phyloP scores from a whole-genome alignment of 2,329 filamentous ascomycete genomes.

The Phoma sp. region DNA sequence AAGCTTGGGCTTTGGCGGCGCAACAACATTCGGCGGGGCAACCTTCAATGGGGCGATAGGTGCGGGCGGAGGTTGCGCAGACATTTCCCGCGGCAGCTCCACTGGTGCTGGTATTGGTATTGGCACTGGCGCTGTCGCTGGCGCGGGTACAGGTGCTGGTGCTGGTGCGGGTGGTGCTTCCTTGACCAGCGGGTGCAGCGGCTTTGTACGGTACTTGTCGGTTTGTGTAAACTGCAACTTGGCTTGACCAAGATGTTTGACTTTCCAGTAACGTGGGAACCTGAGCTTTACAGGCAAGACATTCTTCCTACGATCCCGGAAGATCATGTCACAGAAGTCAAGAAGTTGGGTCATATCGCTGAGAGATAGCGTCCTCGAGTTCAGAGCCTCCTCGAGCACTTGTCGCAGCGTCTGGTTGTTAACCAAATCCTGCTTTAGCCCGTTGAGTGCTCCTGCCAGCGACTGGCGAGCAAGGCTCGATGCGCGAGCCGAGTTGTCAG shows the following conservation, averaged over 20 bases:
- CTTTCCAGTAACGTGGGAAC: conserved; percentile 65
- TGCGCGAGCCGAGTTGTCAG: conserved; percentile 51
- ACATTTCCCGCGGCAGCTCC: background rate
- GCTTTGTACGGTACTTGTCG: conserved; percentile 29
- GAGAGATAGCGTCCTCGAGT: conserved; percentile 57
- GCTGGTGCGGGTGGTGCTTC: conserved; percentile 18
- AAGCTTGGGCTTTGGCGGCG: conserved; percentile 25
- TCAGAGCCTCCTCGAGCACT: conserved; percentile 64
- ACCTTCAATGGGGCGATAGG: background rate
- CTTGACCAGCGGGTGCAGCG: conserved; percentile 19
- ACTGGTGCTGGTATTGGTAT: conserved; percentile 2
- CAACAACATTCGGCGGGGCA: background rate
- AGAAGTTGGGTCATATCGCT: conserved; percentile 64
- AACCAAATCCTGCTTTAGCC: conserved; percentile 62
- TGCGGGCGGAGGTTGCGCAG: conserved; percentile 1
- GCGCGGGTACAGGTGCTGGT: background rate
- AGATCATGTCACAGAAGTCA: conserved; percentile 65
- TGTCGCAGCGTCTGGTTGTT: conserved; percentile 59
- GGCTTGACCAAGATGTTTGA: conserved; percentile 60
- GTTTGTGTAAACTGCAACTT: conserved; percentile 41
- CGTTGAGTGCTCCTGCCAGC: conserved; percentile 65
- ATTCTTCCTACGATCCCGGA: conserved; percentile 56
- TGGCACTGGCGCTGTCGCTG: background rate
- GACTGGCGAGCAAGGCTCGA: conserved; percentile 63
- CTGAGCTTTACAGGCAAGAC: conserved; percentile 59